Evolutionary conservation across 2,329 filamentous ascomycete genomes (phyloP), one percentile per base, ranked within the genome.

Genomic region (Didymella sp.): DNA sequence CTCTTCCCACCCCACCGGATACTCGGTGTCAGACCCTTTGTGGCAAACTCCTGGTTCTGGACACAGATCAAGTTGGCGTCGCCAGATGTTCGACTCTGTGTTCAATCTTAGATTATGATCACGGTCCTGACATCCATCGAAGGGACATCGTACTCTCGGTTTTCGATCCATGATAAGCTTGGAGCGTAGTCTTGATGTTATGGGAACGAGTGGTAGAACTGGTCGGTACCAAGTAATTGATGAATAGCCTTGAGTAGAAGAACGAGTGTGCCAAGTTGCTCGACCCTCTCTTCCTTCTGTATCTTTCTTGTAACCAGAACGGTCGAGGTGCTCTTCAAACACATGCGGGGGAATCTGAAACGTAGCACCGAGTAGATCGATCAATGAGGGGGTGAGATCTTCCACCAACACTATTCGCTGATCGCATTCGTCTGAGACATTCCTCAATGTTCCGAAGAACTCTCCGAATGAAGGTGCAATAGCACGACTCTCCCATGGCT

Each of bases 261-360:
- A 21, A 0, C 28, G 50, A 1, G 33, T 46, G n/a, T 47, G 19
- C 50, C 50, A 53, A 3, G 25, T 11, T 4, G n/a, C n/a, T 3
- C 8, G 6, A 15, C n/a, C 17, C 1, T 37, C 30, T 7, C 7
- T 5, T 2, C 21, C 21, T 7, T 31, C 27, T 1, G 7, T 9
- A 25, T 7, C n/a, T 19, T 13, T 46, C n/a, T 12, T 38, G 25
- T 63, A 66, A 1, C 59, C 63, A 12, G 56, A 60, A 6, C 44
- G 48, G 12, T 61, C 50, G 2, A 66, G 41, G 37, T 66, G 61
- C 22, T 63, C 57, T 42, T 60, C 57, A 35, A 66, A 63, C 1
- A 63, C 54, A 8, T 62, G 57, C 8, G 63, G 59, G 1, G 58
- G 57, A 13, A 66, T 63, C 8, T 63, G 40, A 15, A 66, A 63